phyloP scores from a whole-genome alignment of 78 protist genomes.

The Isochrysis galbana region DNA sequence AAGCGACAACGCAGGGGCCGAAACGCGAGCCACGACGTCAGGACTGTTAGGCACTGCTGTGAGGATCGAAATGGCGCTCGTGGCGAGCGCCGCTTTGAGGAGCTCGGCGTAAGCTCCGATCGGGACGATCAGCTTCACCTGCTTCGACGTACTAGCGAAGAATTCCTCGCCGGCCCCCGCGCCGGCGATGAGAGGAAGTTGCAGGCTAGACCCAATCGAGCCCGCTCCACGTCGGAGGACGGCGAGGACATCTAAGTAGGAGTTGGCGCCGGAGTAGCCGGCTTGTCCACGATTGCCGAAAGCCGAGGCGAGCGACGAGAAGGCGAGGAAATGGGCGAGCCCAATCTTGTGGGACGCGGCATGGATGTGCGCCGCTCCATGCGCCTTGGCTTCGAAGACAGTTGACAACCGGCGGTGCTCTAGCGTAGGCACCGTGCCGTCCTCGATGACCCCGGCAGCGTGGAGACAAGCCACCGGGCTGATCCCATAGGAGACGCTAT shows the following conservation, averaged over 20 bases:
- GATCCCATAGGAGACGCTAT: background rate
- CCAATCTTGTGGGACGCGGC: too few species aligned
- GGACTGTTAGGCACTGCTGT: too few species aligned
- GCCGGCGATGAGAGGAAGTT: slow-evolving; percentile 45
- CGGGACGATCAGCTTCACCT: background rate
- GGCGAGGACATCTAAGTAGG: slow-evolving; percentile 73
- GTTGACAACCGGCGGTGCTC: background rate
- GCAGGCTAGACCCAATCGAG: slow-evolving; percentile 42
- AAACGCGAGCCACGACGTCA: too few species aligned
- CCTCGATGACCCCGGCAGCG: slow-evolving; percentile 38
- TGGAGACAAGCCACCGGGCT: background rate
- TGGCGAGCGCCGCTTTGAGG: too few species aligned
- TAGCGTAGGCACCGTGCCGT: background rate
- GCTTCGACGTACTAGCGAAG: too few species aligned
- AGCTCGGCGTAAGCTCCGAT: background rate
- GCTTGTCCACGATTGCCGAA: slow-evolving; percentile 69
- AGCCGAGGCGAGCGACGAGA: slow-evolving; percentile 47
- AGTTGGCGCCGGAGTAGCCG: slow-evolving; percentile 68
- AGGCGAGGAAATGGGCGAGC: background rate
- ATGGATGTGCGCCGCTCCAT: background rate
- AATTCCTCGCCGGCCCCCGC: slow-evolving; percentile 19
- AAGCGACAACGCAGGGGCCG: too few species aligned
- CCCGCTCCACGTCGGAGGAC: slow-evolving; percentile 24
- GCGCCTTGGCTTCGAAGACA: background rate
- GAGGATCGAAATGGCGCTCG: too few species aligned